Evolutionary conservation across 768 basidiomycete species (phyloP).

Genomic region (Pleurotus citrinopileatus): DNA sequence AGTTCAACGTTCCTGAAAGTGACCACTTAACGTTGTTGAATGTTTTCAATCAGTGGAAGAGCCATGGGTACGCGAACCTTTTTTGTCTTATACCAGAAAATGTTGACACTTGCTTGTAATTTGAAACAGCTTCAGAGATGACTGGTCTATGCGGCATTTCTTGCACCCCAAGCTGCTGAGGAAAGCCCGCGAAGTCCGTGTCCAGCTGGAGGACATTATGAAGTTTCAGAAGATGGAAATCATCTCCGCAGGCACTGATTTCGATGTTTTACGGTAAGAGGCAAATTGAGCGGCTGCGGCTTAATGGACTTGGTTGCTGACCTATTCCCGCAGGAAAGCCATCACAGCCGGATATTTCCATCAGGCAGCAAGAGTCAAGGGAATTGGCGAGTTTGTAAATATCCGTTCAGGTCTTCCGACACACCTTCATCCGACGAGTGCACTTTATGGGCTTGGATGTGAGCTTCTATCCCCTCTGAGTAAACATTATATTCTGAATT

Average conservation of each 20-base stretch:
- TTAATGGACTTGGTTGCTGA: neutral
- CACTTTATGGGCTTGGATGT: slow-evolving; percentile 95
- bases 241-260: slow-evolving; percentile 91
- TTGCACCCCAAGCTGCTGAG: slow-evolving; percentile 93
- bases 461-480: slow-evolving; percentile 26
- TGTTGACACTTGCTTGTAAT: slow-evolving; percentile 5
- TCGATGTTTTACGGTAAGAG: slow-evolving; percentile 74
- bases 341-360: slow-evolving; percentile 99
- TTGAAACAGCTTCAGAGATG: slow-evolving; percentile 76
- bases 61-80: slow-evolving; percentile 68
- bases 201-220: slow-evolving; percentile 98
- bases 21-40: slow-evolving; percentile 95
- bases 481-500: slow-evolving; percentile 13
- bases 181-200: slow-evolving; percentile 93
- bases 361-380: slow-evolving; percentile 96
- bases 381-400: slow-evolving; percentile 98
- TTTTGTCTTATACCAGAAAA: neutral
- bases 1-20: slow-evolving; percentile 98
- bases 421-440: slow-evolving; percentile 95
- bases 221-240: slow-evolving; percentile 97
- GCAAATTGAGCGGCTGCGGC: neutral
- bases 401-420: slow-evolving; percentile 93
- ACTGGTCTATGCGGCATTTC: slow-evolving; percentile 95
- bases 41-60: slow-evolving; percentile 98
- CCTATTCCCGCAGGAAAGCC: slow-evolving; percentile 69